Evolutionary conservation across 768 basidiomycete genomes (phyloP), one percentile per base, ranked within the genome.

Genomic region (Boletus sensibilis): DNA sequence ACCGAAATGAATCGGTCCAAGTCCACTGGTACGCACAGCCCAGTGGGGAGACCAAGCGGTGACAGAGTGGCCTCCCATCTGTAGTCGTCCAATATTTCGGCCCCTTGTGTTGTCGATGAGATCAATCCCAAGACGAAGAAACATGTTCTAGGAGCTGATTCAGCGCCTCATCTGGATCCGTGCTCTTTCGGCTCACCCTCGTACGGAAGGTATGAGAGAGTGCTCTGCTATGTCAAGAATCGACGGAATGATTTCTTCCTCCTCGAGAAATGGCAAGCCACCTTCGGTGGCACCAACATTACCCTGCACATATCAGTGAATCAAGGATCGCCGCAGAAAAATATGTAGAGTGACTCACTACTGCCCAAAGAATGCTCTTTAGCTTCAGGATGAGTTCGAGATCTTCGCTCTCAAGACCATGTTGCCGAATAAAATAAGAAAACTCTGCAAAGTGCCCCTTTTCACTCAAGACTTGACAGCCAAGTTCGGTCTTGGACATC

Each of bases 291-390:
- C 85, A 3, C 94, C 96, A 49, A 98, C 88, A 68, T 95, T 94
- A 4, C 97, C 97, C 96, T 98, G 61, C 23, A 14, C 7, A 52
- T 34, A 38, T 55, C 51, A 50, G 27, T 52, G 13, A 45, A 50
- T 25, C 42, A 37, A 34, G 6, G 51, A 34, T 52, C 35, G 2
- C 13, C 7, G 8, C 33, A n/a, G 13, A 38, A 20, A 48, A 41
- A 31, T 13, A 13, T 1, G 52, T 13, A 4, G 21, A n/a, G n/a
- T 25, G 14, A 81, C 91, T 64, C 71, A 98, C 96, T 53, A 98
- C 89, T 5, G 94, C 94, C 97, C 97, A 99, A 0, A 98, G 77
- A 14, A 94, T 90, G 66, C 94, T 96, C 74, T 99, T 98, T 42
- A 99, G 72, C 71, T 92, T 94, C 65, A 88, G 76, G 46, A 98